A percentile compares a stretch with the other conserved stretches of the same genome.
These are phyloP conservation scores for Rutstroemia sp. DNA, from an alignment of 2,329 filamentous ascomycete species.

Conservation along the genomic window DNA sequence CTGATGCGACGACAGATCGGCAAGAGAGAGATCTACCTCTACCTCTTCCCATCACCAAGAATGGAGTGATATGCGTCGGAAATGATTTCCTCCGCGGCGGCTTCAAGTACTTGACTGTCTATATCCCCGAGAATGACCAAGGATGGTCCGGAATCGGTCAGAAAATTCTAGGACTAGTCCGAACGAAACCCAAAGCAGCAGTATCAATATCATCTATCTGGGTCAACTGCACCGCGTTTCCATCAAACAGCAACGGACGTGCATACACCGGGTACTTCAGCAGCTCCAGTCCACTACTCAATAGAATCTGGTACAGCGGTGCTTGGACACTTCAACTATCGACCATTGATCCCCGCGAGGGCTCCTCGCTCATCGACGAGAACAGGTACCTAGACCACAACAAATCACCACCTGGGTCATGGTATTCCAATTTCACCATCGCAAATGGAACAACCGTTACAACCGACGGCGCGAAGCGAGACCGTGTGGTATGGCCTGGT, in stretches of 20 bases:
- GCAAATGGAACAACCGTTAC: constrained; percentile 26
- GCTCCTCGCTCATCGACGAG: not conserved
- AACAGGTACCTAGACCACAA: not conserved
- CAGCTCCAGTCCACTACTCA: constrained; percentile 41
- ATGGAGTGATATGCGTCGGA: constrained; percentile 30
- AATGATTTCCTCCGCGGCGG: constrained; percentile 31
- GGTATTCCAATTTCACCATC: constrained; percentile 1
- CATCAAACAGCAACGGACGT: constrained; percentile 39
- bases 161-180: constrained; percentile 13
- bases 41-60: constrained; percentile 24
- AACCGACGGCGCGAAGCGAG: constrained; percentile 50
- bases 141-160: constrained; percentile 16
- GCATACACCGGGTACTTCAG: constrained; percentile 48
- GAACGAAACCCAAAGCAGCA: constrained; percentile 18
- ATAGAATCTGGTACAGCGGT: constrained; percentile 45
- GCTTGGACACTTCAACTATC: constrained; percentile 36
- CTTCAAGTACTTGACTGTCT: constrained; percentile 35
- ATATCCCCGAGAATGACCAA: constrained; percentile 22
- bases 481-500: constrained; percentile 53
- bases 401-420: not conserved
- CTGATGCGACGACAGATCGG: constrained; percentile 31
- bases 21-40: constrained; percentile 30
- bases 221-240: constrained; percentile 36
- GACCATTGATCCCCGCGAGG: constrained; percentile 10
- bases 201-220: constrained; percentile 31